Percentiles rank a stretch among this genome's conserved stretches.
These are phyloP conservation scores for Vitellaria paradoxa DNA, from an alignment of 179 eudicot genomes.

Conservation along the genomic window DNA sequence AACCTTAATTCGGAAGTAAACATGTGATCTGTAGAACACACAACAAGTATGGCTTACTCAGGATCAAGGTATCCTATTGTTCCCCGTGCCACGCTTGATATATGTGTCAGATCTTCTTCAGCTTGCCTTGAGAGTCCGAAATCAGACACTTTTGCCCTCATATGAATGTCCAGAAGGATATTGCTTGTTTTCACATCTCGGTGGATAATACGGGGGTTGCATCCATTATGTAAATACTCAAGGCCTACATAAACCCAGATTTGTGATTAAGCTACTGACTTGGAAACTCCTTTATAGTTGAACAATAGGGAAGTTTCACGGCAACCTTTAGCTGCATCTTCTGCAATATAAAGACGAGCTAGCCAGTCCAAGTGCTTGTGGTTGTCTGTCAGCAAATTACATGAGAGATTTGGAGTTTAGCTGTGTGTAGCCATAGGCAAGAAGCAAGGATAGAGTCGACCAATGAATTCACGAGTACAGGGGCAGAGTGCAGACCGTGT, in stretches of 20 bases:
- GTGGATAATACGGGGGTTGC: constrained; percentile 94
- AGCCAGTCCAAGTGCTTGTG: constrained; percentile 77
- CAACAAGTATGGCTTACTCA: constrained; percentile 51
- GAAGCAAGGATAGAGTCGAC: background rate
- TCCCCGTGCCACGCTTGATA: constrained; percentile 92
- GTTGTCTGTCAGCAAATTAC: constrained; percentile 46
- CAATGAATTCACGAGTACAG: background rate
- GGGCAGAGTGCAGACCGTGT: constrained; percentile 17
- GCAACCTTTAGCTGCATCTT: constrained; percentile 99
- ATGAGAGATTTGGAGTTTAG: constrained; percentile 5
- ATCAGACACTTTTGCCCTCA: constrained; percentile 98
- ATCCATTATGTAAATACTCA: constrained; percentile 95
- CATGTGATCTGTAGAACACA: background rate
- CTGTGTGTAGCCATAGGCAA: background rate
- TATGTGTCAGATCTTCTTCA: constrained; percentile 85
- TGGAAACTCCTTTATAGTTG: background rate
- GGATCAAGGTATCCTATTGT: constrained; percentile 96
- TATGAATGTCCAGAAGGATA: constrained; percentile 87
- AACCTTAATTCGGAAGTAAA: constrained; percentile 1
- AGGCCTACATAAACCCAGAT: constrained; percentile 50
- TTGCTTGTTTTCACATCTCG: constrained; percentile 98
- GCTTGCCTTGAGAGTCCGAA: constrained; percentile 93
- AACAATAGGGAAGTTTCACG: background rate
- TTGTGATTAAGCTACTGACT: constrained; percentile 1
- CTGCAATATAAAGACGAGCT: constrained; percentile 85